A percentile compares a stretch with the other conserved stretches of the same genome.
phyloP scores from a whole-genome alignment of 2,329 filamentous ascomycete genomes.

The Aspergillus bombycis region DNA sequence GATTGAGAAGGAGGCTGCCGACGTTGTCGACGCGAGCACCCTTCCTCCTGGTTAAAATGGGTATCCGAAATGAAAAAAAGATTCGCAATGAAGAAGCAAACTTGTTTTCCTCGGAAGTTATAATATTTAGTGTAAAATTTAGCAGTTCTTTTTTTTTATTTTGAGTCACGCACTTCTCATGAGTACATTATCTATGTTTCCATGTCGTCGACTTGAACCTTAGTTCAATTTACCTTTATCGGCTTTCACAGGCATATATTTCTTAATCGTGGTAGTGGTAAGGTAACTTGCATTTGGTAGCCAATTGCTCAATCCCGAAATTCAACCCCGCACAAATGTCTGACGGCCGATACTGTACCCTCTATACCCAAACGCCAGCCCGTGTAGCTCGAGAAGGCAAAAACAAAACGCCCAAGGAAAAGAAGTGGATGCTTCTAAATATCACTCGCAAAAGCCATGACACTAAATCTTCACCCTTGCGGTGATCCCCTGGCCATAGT shows the following conservation, averaged over 20 bases:
- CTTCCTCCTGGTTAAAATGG: conserved; percentile 78
- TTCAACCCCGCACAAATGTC: not conserved
- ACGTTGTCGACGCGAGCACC: conserved; percentile 91
- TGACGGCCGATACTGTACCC: not conserved
- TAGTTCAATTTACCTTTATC: not conserved
- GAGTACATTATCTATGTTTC: not conserved
- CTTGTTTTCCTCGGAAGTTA: conserved; percentile 10
- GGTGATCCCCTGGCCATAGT: conserved; percentile 70
- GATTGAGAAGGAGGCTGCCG: conserved; percentile 82
- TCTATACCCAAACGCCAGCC: not conserved
- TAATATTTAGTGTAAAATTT: conserved; percentile 7
- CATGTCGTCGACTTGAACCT: not conserved
- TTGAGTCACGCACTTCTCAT: not conserved
- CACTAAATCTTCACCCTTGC: conserved; percentile 58
- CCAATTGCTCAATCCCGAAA: not conserved
- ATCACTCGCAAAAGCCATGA: conserved; percentile 8
- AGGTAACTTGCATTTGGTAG: not conserved
- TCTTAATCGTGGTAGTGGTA: not conserved
- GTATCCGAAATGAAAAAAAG: conserved; percentile 16
- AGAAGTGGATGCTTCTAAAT: not conserved
- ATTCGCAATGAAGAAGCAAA: conserved; percentile 24
- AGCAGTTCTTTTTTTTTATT: not conserved
- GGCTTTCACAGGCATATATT: not conserved
- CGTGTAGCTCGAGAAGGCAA: not conserved
- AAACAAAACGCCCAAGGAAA: conserved; percentile 2